phyloP scores from a whole-genome alignment of 805 yeast genomes.

The Wickerhamomyces queroliae region DNA sequence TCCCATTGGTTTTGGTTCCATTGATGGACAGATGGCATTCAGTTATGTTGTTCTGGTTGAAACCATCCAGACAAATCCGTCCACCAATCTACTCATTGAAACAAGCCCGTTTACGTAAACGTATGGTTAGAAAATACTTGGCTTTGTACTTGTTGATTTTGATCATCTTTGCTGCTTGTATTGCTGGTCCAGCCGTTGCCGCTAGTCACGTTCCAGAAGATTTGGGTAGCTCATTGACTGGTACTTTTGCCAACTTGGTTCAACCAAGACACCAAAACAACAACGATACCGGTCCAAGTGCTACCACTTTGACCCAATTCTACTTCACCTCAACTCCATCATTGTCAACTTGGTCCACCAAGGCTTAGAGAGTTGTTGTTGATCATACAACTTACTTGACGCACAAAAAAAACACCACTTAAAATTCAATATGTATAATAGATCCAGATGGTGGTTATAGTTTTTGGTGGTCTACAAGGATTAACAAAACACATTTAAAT shows the following conservation, averaged over 20 bases:
- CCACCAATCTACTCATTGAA: constrained; percentile 97
- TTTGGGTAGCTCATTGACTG: constrained; percentile 27
- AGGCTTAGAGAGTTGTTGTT: constrained; percentile 25
- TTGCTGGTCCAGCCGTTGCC: constrained; percentile 91
- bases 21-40: constrained; percentile 96
- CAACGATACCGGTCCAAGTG: constrained; percentile 70
- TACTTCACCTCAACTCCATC: constrained; percentile 47
- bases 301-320: constrained; percentile 26
- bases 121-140: constrained; percentile 95
- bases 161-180: constrained; percentile 63
- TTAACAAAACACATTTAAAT: background rate
- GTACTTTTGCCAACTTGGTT: constrained; percentile 60
- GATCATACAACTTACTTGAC: background rate
- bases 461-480: too few species aligned
- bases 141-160: constrained; percentile 70
- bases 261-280: constrained; percentile 82
- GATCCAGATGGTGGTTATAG: too few species aligned
- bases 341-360: constrained; percentile 51
- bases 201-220: constrained; percentile 42
- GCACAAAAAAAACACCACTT: background rate
- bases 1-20: constrained; percentile 84
- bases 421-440: constrained; percentile 1
- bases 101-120: constrained; percentile 92
- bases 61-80: constrained; percentile 93
- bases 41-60: constrained; percentile 97